Evolutionary conservation across 805 yeast genomes (phyloP).

Genomic region (Ogataea naganishii): DNA sequence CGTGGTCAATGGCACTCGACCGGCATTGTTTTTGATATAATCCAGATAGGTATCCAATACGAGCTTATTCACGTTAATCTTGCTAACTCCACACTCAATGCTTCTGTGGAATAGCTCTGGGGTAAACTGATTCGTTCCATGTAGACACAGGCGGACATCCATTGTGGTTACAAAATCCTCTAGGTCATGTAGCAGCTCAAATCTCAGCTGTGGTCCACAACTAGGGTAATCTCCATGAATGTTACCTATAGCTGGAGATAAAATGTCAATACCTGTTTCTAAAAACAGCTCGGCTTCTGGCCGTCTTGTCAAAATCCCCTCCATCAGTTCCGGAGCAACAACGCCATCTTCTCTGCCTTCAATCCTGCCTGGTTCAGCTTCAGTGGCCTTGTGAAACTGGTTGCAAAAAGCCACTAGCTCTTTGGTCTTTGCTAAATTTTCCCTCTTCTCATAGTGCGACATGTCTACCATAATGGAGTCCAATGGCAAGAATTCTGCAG

Average conservation of each 20-base stretch:
- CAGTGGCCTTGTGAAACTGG: conserved; percentile 22
- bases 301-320: conserved; percentile 25
- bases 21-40: conserved; percentile 14
- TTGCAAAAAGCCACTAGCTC: conserved; percentile 23
- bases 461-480: conserved; percentile 32
- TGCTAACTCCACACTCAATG: conserved; percentile 21
- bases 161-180: conserved; percentile 10
- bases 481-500: conserved; percentile 25
- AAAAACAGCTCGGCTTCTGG: conserved; percentile 23
- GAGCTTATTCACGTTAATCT: conserved; percentile 24
- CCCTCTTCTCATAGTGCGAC: conserved; percentile 27
- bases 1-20: conserved; percentile 16
- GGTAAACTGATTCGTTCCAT: conserved; percentile 25
- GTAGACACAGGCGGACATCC: conserved; percentile 22
- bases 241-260: conserved; percentile 30
- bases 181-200: conserved; percentile 19
- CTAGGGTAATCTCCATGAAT: conserved; percentile 28
- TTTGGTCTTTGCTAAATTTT: conserved; percentile 20
- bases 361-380: conserved; percentile 31
- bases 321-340: conserved; percentile 14
- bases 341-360: conserved; percentile 31
- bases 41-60: conserved; percentile 20
- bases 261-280: conserved; percentile 25
- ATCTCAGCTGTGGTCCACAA: conserved; percentile 22
- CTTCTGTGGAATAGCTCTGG: conserved; percentile 18